Percentiles rank a stretch among this genome's conserved stretches.
Evolutionary conservation across 1,139 yeast species (phyloP).

Genomic region (Candida sojae): DNA sequence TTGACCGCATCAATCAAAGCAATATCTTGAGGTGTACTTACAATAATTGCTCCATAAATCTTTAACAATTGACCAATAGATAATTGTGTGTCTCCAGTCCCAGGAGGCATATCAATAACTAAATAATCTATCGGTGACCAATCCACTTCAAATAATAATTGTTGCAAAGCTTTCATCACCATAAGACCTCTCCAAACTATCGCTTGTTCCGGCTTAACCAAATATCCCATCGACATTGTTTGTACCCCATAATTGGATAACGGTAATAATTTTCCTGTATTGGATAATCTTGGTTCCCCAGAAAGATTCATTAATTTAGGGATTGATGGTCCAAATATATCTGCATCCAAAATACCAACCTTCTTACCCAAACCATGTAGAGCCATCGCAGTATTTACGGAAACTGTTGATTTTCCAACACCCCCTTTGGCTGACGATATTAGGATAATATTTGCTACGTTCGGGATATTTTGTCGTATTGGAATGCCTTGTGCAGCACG

Average conservation of each 20-base stretch:
- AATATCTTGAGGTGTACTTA: slow-evolving; percentile 85
- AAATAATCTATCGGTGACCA: slow-evolving; percentile 76
- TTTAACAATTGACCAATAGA: slow-evolving; percentile 77
- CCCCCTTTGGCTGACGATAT: slow-evolving; percentile 86
- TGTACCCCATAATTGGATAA: slow-evolving; percentile 75
- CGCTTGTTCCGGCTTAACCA: slow-evolving; percentile 67
- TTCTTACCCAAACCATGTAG: slow-evolving; percentile 54
- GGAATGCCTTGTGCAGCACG: slow-evolving; percentile 54
- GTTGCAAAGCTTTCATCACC: slow-evolving; percentile 88
- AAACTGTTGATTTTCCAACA: slow-evolving; percentile 61
- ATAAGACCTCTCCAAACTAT: slow-evolving; percentile 87
- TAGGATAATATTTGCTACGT: slow-evolving; percentile 61
- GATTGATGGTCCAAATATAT: slow-evolving; percentile 81
- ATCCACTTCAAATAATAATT: slow-evolving; percentile 74
- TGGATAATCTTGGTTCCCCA: slow-evolving; percentile 66
- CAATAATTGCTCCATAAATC: slow-evolving; percentile 79
- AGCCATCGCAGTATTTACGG: slow-evolving; percentile 69
- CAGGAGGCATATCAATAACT: slow-evolving; percentile 88
- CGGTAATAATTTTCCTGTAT: slow-evolving; percentile 61
- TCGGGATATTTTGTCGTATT: slow-evolving; percentile 54
- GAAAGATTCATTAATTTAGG: slow-evolving; percentile 66
- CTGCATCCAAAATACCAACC: slow-evolving; percentile 78
- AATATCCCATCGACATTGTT: slow-evolving; percentile 89
- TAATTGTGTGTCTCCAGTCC: slow-evolving; percentile 87
- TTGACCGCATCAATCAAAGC: slow-evolving; percentile 81